Conservation (phyloP, 75 land plant genomes). For the Azolla pinnata region DNA sequence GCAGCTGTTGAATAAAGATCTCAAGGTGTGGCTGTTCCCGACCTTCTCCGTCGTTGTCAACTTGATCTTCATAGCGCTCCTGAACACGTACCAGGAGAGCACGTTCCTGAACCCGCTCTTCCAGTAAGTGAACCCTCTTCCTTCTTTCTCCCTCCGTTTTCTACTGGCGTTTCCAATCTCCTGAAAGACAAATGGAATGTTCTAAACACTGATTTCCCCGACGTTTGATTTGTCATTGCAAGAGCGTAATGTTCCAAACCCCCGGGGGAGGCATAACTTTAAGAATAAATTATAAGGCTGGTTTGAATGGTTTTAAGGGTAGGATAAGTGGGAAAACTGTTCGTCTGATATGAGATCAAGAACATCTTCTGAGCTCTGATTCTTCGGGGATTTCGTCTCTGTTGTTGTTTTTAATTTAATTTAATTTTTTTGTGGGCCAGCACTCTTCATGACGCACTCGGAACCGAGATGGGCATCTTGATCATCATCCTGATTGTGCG, state of each 20-base stretch:
- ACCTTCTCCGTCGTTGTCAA: not conserved
- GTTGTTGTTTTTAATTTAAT: not conserved
- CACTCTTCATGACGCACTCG: conserved; percentile 1
- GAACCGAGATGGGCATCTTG: conserved; percentile 1
- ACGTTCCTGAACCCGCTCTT: not conserved
- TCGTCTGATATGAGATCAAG: no score
- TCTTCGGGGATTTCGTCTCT: not conserved
- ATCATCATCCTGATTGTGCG: not conserved
- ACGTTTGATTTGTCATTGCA: not conserved
- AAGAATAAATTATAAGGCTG: no score
- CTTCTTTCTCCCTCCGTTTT: no score
- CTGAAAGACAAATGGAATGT: not conserved
- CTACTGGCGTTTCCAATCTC: no score
- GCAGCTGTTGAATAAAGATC: not conserved
- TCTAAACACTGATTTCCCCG: not conserved
- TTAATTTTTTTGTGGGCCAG: not conserved
- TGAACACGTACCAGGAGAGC: not conserved
- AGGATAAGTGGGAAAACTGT: no score
- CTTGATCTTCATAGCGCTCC: not conserved
- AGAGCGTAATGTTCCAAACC: no score
- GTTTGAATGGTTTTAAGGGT: no score
- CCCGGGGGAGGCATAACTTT: no score
- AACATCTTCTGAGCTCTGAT: not conserved
- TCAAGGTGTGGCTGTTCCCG: not conserved
- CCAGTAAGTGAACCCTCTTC: conserved; percentile 3